phyloP scores from a whole-genome alignment of 83 land plant genomes.

The Picea abies region DNA sequence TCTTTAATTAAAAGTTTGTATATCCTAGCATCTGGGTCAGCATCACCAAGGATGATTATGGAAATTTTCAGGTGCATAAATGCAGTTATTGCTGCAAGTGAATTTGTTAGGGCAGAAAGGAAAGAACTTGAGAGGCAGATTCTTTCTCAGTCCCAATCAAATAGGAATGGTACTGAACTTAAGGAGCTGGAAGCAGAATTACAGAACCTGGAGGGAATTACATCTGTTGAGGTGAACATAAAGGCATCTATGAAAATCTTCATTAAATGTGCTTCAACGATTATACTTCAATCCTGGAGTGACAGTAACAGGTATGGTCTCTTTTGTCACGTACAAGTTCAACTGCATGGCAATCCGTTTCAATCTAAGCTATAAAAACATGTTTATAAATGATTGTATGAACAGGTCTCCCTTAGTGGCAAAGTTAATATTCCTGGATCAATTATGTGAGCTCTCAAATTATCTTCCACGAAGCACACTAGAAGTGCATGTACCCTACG shows the following conservation, averaged over 20 bases:
- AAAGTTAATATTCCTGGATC: conserved; percentile 93
- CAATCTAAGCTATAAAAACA: neutral
- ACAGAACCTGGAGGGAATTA: conserved; percentile 37
- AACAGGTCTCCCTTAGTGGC: conserved; percentile 81
- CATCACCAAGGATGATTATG: neutral
- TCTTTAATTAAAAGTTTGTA: neutral
- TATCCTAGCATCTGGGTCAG: neutral
- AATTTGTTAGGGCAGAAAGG: conserved; percentile 75
- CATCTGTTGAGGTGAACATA: conserved; percentile 69
- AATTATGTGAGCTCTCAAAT: conserved; percentile 83
- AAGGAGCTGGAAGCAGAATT: conserved; percentile 49
- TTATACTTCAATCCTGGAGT: conserved; percentile 80
- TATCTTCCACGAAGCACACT: conserved; percentile 91
- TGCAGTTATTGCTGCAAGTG: conserved; percentile 92
- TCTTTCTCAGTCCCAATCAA: conserved; percentile 32
- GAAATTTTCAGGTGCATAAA: conserved; percentile 78
- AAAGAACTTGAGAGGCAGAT: conserved; percentile 60
- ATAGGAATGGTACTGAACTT: conserved; percentile 34
- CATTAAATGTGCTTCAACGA: conserved; percentile 72
- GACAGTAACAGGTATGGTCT: conserved; percentile 75
- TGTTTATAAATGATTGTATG: neutral
- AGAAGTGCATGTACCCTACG: conserved; percentile 85
- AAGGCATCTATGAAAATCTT: conserved; percentile 87
- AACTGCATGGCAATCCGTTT: neutral
- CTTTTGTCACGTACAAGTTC: neutral